Evolutionary conservation across 169 alveolate genomes (phyloP).

Genomic region (Besnoitia besnoiti): DNA sequence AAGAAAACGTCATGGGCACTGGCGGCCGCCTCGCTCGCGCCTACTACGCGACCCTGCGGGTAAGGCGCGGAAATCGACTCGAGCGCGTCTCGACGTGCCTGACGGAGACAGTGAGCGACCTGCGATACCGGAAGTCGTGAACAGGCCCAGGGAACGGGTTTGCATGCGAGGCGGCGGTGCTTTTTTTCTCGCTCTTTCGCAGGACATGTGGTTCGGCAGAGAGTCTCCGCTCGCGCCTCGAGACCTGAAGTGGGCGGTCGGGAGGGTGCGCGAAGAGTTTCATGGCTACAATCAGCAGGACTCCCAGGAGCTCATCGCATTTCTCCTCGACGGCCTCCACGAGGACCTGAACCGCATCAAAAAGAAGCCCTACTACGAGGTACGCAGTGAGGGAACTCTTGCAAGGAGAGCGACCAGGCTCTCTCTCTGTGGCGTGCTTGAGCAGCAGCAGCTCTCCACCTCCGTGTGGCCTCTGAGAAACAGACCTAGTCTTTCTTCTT

Average conservation of each 20-base stretch:
- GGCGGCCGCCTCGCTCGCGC: conserved; percentile 52
- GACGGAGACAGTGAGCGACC: no score
- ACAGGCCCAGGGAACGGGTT: no score
- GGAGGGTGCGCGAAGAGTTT: conserved; percentile 84
- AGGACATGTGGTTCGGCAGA: conserved; percentile 81
- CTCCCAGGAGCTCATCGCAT: conserved; percentile 89
- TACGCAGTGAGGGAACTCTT: conserved; percentile 54
- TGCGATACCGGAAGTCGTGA: no score
- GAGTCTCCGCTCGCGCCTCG: conserved; percentile 85
- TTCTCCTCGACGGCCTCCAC: conserved; percentile 89
- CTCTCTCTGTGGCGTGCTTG: no score
- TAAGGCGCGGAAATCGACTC: no score
- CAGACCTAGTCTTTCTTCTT: no score
- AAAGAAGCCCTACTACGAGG: conserved; percentile 86
- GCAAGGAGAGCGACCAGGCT: no score
- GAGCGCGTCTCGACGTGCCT: no score
- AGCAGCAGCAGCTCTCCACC: no score
- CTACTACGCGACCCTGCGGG: conserved; percentile 38
- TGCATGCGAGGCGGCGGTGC: no score
- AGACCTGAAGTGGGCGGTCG: conserved; percentile 85
- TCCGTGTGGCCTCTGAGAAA: no score
- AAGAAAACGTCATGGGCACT: conserved; percentile 54
- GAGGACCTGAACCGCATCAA: conserved; percentile 91
- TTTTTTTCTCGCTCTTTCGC: not conserved
- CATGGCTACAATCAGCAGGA: conserved; percentile 91